phyloP scores from a whole-genome alignment of 768 basidiomycete species.

The Panaeolus papilionaceus region DNA sequence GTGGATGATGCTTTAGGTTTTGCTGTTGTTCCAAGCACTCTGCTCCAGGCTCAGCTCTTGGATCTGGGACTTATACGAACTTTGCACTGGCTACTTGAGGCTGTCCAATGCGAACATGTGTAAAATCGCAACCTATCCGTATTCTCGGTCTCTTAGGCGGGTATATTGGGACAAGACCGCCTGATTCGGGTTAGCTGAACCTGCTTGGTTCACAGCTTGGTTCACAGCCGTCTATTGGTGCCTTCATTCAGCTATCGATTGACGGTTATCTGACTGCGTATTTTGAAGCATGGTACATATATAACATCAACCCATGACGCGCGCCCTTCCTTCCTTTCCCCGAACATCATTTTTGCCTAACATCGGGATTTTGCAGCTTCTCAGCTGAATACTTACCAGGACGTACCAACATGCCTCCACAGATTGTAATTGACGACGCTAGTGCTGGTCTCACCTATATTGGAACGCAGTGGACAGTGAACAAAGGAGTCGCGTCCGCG shows the following conservation, averaged over 20 bases:
- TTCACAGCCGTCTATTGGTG: neutral
- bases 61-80: neutral
- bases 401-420: conserved; percentile 13
- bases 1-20: neutral
- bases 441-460: conserved; percentile 1
- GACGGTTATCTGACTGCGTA: neutral
- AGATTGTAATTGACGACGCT: conserved; percentile 21
- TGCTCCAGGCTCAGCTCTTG: neutral
- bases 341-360: neutral
- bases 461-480: conserved; percentile 19
- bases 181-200: neutral
- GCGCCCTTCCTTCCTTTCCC: neutral
- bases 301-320: neutral
- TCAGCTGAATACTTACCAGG: neutral
- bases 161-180: neutral
- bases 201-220: neutral
- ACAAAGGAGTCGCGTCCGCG: conserved; percentile 3
- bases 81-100: neutral
- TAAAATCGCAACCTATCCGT: neutral
- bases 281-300: neutral
- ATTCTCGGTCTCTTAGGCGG: neutral
- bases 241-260: neutral
- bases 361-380: neutral
- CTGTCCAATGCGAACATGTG: neutral
- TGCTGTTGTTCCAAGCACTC: neutral